A percentile compares a stretch with the other conserved stretches of the same genome.
These are phyloP conservation scores for Ogataea wickerhamii DNA, from an alignment of 805 yeast species.

Conservation along the genomic window DNA sequence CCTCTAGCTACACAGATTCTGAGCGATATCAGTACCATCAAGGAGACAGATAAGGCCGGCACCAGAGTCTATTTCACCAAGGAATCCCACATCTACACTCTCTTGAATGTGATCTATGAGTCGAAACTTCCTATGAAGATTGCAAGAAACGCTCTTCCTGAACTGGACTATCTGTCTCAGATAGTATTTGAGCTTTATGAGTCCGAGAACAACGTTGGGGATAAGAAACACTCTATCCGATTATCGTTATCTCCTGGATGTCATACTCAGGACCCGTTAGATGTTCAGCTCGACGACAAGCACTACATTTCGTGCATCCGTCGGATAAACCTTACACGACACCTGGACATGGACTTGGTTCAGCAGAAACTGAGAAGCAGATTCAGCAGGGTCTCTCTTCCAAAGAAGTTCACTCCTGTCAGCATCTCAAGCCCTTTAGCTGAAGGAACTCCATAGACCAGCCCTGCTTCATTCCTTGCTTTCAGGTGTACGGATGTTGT, in stretches of 20 bases:
- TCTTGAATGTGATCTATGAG: conserved; percentile 85
- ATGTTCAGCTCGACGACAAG: conserved; percentile 91
- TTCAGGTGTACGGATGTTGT: too few species aligned
- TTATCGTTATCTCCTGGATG: conserved; percentile 96
- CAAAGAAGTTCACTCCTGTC: conserved; percentile 87
- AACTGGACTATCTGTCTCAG: conserved; percentile 91
- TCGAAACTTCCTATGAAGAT: conserved; percentile 93
- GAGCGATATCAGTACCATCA: conserved; percentile 75
- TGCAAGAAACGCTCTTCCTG: conserved; percentile 93
- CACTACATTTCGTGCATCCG: conserved; percentile 97
- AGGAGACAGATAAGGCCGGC: conserved; percentile 74
- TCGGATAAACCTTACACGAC: conserved; percentile 83
- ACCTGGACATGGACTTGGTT: conserved; percentile 87
- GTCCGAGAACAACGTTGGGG: conserved; percentile 61
- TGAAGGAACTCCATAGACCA: conserved; percentile 13
- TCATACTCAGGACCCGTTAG: conserved; percentile 96
- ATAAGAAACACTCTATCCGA: conserved; percentile 84
- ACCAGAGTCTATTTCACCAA: conserved; percentile 91
- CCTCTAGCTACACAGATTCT: conserved; percentile 90
- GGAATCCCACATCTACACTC: conserved; percentile 93
- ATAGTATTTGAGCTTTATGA: conserved; percentile 92
- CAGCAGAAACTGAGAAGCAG: conserved; percentile 75
- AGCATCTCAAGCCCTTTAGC: conserved; percentile 61
- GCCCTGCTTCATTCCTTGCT: too few species aligned
- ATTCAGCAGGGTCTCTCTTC: conserved; percentile 83